These are phyloP conservation scores for Diutina mesorugosa DNA, from an alignment of 1,139 yeast genomes.

Conservation along the genomic window DNA sequence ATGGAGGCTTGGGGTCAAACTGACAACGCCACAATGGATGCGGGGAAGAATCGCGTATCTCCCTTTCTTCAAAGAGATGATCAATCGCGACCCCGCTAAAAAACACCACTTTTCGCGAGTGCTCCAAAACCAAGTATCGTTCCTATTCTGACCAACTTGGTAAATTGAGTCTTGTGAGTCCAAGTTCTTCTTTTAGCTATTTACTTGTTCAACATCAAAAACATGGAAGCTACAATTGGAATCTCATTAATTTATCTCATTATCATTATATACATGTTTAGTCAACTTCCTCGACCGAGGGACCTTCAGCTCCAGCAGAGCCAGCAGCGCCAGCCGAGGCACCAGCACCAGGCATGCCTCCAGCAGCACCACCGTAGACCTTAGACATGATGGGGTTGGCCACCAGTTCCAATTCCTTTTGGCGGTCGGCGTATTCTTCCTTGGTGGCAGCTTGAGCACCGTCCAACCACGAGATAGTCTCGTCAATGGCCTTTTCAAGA, in stretches of 20 bases:
- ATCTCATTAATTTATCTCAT: background rate
- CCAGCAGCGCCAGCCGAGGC: background rate
- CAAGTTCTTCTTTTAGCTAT: too few species aligned
- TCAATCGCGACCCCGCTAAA: too few species aligned
- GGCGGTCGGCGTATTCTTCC: constrained; percentile 91
- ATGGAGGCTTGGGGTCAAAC: too few species aligned
- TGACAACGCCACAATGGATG: too few species aligned
- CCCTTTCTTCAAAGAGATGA: too few species aligned
- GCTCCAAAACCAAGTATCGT: too few species aligned
- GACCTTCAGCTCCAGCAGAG: constrained; percentile 29
- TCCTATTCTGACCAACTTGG: too few species aligned
- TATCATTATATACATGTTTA: constrained; percentile 18
- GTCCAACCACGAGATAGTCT: constrained; percentile 71
- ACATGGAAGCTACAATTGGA: background rate
- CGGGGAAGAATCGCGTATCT: too few species aligned
- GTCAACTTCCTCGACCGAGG: constrained; percentile 92
- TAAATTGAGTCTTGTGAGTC: too few species aligned
- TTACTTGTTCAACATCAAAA: background rate
- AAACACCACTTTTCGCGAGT: too few species aligned
- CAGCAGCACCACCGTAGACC: constrained; percentile 43
- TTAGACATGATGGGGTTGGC: constrained; percentile 92
- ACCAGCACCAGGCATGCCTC: constrained; percentile 1
- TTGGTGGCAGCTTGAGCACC: constrained; percentile 77
- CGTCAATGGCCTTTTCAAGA: constrained; percentile 77
- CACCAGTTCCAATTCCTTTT: constrained; percentile 68